phyloP scores from a whole-genome alignment of 2,329 filamentous ascomycete genomes.

The Botrytis fabae region DNA sequence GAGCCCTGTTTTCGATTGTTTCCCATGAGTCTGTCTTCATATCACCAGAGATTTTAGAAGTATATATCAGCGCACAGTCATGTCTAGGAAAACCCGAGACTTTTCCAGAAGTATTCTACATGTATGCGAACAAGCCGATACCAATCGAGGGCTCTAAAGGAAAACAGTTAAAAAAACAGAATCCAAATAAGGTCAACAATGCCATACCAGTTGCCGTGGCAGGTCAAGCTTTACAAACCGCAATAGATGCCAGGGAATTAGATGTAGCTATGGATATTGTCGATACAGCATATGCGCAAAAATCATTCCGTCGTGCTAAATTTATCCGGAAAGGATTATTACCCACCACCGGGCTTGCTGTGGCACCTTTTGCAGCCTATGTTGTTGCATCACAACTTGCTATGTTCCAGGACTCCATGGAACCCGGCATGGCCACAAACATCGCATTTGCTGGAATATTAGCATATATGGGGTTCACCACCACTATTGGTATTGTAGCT shows the following conservation, averaged over 20 bases:
- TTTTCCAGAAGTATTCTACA: slow-evolving; percentile 74
- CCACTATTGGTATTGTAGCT: slow-evolving; percentile 79
- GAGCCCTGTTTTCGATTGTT: slow-evolving; percentile 68
- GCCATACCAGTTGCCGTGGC: slow-evolving; percentile 73
- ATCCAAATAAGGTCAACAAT: slow-evolving; percentile 67
- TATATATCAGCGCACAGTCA: slow-evolving; percentile 76
- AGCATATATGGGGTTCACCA: slow-evolving; percentile 80
- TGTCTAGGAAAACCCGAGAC: slow-evolving; percentile 71
- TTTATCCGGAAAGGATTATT: slow-evolving; percentile 63
- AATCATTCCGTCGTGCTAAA: slow-evolving; percentile 67
- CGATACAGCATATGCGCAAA: slow-evolving; percentile 65
- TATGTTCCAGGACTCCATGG: slow-evolving; percentile 72
- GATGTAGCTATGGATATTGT: slow-evolving; percentile 75
- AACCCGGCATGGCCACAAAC: slow-evolving; percentile 69
- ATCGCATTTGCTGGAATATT: slow-evolving; percentile 79
- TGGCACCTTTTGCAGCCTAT: slow-evolving; percentile 68
- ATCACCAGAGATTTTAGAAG: slow-evolving; percentile 66
- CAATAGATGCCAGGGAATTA: slow-evolving; percentile 77
- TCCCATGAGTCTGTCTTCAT: slow-evolving; percentile 78
- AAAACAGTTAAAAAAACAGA: slow-evolving; percentile 60
- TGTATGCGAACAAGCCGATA: slow-evolving; percentile 82
- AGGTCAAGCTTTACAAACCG: slow-evolving; percentile 72
- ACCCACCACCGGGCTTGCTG: slow-evolving; percentile 56
- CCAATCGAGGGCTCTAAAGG: slow-evolving; percentile 61
- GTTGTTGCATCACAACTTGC: slow-evolving; percentile 68